These are phyloP conservation scores for Lactarius sanguifluus DNA, from an alignment of 768 basidiomycete genomes.

Conservation along the genomic window DNA sequence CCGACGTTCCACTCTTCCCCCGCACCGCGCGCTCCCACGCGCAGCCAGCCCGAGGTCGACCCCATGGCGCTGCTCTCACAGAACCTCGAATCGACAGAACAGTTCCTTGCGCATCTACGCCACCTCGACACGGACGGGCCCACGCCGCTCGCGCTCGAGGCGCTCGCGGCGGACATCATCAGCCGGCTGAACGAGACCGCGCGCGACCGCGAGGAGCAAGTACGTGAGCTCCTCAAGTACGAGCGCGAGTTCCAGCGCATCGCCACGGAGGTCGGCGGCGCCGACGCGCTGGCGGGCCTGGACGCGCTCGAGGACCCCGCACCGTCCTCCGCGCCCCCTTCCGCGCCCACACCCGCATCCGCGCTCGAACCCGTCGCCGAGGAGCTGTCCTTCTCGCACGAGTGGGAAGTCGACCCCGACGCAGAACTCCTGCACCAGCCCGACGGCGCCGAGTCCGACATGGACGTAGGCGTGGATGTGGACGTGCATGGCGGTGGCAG, in stretches of 20 bases:
- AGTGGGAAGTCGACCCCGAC: slow-evolving; percentile 60
- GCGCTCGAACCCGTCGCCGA: slow-evolving; percentile 36
- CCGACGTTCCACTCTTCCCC: slow-evolving; percentile 42
- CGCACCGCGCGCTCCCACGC: slow-evolving; percentile 36
- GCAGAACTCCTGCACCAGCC: slow-evolving; percentile 40
- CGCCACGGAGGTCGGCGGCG: slow-evolving; percentile 73
- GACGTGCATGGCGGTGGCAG: slow-evolving; percentile 50
- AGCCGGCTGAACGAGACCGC: slow-evolving; percentile 72
- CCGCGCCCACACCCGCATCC: slow-evolving; percentile 12
- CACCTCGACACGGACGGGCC: slow-evolving; percentile 58
- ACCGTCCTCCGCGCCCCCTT: slow-evolving; percentile 33
- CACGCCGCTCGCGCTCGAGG: slow-evolving; percentile 50
- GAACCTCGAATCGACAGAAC: slow-evolving; percentile 74
- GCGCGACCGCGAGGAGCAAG: slow-evolving; percentile 76
- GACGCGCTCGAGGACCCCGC: slow-evolving; percentile 56
- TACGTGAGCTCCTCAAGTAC: slow-evolving; percentile 72
- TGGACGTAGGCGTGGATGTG: slow-evolving; percentile 34
- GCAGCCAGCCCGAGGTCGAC: slow-evolving; percentile 48
- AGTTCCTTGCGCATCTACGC: slow-evolving; percentile 71
- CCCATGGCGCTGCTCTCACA: slow-evolving; percentile 71
- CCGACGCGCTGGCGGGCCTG: slow-evolving; percentile 65
- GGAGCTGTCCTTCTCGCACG: slow-evolving; percentile 39
- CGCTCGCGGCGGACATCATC: slow-evolving; percentile 72
- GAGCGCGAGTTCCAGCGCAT: slow-evolving; percentile 81
- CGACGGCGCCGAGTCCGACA: slow-evolving; percentile 11